Evolutionary conservation across 2,329 filamentous ascomycete species (phyloP), one percentile per base, ranked within the genome.

Genomic region (Ascosphaera pollenicola): DNA sequence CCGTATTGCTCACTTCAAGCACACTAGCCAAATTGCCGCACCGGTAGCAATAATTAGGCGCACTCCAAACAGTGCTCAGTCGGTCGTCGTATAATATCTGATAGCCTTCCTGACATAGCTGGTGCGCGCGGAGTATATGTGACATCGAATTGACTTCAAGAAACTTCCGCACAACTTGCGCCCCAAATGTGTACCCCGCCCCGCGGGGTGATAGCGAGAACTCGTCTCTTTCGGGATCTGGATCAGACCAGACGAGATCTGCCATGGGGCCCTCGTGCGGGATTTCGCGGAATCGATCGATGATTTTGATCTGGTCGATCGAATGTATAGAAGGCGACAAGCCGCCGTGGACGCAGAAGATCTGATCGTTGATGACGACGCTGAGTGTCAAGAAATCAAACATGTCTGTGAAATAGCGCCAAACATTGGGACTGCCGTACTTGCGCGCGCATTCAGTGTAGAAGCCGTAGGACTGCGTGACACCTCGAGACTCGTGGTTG

Each of bases 341-440:
- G 2, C 89, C 89, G 41, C 89, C 89, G 55, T 98, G 89, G 0
- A 98, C 89, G 54, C 89, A 98, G 8, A 98, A 70, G 3, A 98
- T 19, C 35, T 24, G 35, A 36, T 24, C 8, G 35, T 75, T 75
- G 8, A 83, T 76, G 54, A 92, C 89, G 46, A 92, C 73, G 4
- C 50, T 82, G 92, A 41, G 98, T 66, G 6, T 87, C 95, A 46
- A 98, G 68, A 58, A 98, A 62, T 98, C 89, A 60, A 98, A 98
- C 85, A 98, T 95, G 62, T 98, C 89, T 47, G 89, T 98, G 56
- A 98, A 98, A 58, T 95, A 89, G 60, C 98, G 89, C 89, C 89
- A 98, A 17, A 98, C 89, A 51, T 89, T 94, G 46, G 89, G 84
- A 54, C 93, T 95, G 55, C 89, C 89, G 60, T 98, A 98, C 61